phyloP scores from a whole-genome alignment of 257 asterid species.

The Solanum chaucha region DNA sequence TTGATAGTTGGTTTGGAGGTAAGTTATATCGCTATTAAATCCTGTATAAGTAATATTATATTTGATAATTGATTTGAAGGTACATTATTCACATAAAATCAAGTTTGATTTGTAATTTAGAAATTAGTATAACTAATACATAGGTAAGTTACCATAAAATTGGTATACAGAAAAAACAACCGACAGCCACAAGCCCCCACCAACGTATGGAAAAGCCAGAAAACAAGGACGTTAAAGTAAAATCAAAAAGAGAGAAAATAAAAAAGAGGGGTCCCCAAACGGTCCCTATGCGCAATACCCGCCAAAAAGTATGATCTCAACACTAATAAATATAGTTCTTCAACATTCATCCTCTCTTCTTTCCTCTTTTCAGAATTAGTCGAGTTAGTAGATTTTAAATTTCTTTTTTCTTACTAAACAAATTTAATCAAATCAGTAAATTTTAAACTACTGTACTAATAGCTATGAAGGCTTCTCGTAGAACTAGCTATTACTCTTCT shows the following conservation, averaged over 20 bases:
- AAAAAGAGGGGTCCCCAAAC: background rate
- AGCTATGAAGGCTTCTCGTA: conserved; percentile 30
- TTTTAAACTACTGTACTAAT: background rate
- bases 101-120: no score
- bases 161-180: background rate
- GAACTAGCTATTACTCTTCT: conserved; percentile 2
- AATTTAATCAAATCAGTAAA: background rate
- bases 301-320: background rate
- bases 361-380: background rate
- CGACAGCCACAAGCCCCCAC: background rate
- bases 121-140: no score
- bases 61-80: accelerated
- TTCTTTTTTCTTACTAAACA: background rate
- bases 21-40: background rate
- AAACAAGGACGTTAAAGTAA: background rate
- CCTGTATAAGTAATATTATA: accelerated
- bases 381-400: background rate
- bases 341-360: background rate
- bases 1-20: background rate
- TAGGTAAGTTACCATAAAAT: background rate
- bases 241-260: background rate
- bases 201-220: background rate
- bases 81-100: background rate
- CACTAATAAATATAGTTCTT: background rate
- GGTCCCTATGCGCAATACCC: background rate